Base-by-base conservation (phyloP, 306 rosid genomes). In the Cyclanthera cordifolia region DNA sequence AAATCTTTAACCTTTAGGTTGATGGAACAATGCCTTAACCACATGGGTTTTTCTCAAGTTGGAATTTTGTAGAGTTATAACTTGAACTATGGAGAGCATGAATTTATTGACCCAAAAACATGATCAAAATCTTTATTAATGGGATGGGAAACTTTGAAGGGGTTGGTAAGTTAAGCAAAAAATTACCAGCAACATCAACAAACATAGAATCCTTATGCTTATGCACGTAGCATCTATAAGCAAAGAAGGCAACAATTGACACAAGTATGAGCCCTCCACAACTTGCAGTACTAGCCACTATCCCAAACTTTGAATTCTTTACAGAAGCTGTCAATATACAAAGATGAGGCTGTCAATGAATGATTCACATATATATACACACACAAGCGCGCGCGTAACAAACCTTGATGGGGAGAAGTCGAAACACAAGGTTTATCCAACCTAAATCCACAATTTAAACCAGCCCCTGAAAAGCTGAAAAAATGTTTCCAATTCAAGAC, bases 381-480 rank as follows among this genome's bases (percentile, higher is more conserved):
- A 27, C 3, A 27, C 3, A 34, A 47, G 13, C 41, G 14, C n/a
- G 5, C 37, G 46, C 28, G 70, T 64, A 71, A 63, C 76, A 72
- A 78, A 89, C 96, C 96, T 77, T 84, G 79, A 78, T 53, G 74
- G 47, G 78, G 80, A 75, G 89, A 79, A 67, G 79, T 76, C 48
- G 95, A 87, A 80, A 65, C 85, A 78, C 98, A 93, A 71, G 91
- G 87, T 73, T 84, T 82, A 53, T 83, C 82, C 71, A 82, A 77
- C 80, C 86, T 73, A 76, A 85, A 76, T 53, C 88, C 90, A 67
- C 98, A 93, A 20, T 59, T 70, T 79, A 93, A 91, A 46, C 30
- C 78, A 12, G 89, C 85, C 75, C 79, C 82, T 71, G 98, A 81
- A 83, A 84, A 93, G 81, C 98, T 93, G 87, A 69, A 73, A 78